Conservation (phyloP, 2,329 filamentous ascomycete species). For the Cordyceps javanica region DNA sequence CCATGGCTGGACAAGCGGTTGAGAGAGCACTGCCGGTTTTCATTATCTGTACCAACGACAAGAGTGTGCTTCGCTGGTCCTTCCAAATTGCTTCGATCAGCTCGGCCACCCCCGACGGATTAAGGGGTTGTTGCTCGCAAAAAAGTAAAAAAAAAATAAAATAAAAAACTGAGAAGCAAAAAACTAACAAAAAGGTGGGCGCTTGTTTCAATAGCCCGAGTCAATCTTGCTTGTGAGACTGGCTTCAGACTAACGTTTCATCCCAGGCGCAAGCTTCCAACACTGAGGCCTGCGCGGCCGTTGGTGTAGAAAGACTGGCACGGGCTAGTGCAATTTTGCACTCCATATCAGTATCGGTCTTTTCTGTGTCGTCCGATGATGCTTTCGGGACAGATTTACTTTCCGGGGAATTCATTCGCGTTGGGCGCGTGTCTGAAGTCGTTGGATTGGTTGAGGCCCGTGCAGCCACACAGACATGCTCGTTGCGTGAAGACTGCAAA, state of each 20-base stretch:
- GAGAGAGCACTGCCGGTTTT: neutral
- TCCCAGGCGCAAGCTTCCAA: neutral
- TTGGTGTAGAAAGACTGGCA: too few species aligned
- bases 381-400: neutral
- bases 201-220: conserved; percentile 1
- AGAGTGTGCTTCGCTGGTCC: neutral
- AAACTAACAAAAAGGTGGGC: neutral
- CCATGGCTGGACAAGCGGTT: neutral
- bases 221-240: neutral
- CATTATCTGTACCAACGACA: neutral
- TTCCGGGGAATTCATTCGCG: neutral
- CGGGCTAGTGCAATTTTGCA: neutral
- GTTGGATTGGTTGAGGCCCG: too few species aligned
- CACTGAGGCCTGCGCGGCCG: neutral
- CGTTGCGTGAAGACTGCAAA: neutral
- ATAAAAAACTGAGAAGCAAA: too few species aligned
- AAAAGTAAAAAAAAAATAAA: too few species aligned
- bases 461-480: neutral
- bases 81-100: neutral
- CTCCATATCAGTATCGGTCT: neutral
- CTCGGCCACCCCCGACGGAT: neutral
- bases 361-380: neutral
- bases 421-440: neutral
- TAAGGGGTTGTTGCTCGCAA: neutral
- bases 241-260: neutral